A percentile compares a stretch with the other conserved stretches of the same genome.
These are phyloP conservation scores for Teunomyces tritomae DNA, from an alignment of 805 yeast genomes.

Conservation along the genomic window DNA sequence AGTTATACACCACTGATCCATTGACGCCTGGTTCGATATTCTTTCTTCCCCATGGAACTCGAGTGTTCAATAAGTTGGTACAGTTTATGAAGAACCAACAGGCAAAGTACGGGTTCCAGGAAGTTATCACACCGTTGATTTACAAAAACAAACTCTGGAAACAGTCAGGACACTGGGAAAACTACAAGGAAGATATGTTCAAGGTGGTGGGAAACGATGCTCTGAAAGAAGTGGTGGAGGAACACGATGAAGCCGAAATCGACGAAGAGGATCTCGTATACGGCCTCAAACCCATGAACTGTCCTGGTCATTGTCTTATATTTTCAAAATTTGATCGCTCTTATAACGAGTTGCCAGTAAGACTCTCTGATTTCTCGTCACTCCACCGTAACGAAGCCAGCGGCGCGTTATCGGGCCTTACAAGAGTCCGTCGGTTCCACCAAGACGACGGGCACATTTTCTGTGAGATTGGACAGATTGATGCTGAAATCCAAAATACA, in stretches of 20 bases:
- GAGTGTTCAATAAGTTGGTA: slow-evolving; percentile 75
- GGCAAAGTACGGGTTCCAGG: slow-evolving; percentile 76
- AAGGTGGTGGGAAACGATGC: slow-evolving; percentile 63
- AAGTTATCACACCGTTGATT: slow-evolving; percentile 88
- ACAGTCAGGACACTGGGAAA: slow-evolving; percentile 93
- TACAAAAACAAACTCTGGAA: slow-evolving; percentile 85
- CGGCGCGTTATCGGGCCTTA: slow-evolving; percentile 89
- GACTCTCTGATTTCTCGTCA: slow-evolving; percentile 86
- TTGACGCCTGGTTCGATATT: slow-evolving; percentile 89
- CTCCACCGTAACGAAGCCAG: slow-evolving; percentile 92
- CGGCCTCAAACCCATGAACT: slow-evolving; percentile 92
- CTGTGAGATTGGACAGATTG: slow-evolving; percentile 76
- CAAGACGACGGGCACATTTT: slow-evolving; percentile 98
- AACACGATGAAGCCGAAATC: slow-evolving; percentile 9
- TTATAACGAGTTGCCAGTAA: slow-evolving; percentile 80
- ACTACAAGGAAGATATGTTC: slow-evolving; percentile 93
- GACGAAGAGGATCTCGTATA: slow-evolving; percentile 39
- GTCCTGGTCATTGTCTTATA: slow-evolving; percentile 92
- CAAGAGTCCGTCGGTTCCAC: slow-evolving; percentile 91
- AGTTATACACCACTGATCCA: slow-evolving; percentile 74
- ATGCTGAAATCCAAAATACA: slow-evolving; percentile 67
- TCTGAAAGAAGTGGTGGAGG: slow-evolving; percentile 21
- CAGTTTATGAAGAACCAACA: slow-evolving; percentile 86
- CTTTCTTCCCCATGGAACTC: slow-evolving; percentile 89
- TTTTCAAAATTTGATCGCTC: slow-evolving; percentile 75